phyloP scores from a whole-genome alignment of 2,329 filamentous ascomycete species.

The Magnaporthiopsis rhizophila region DNA sequence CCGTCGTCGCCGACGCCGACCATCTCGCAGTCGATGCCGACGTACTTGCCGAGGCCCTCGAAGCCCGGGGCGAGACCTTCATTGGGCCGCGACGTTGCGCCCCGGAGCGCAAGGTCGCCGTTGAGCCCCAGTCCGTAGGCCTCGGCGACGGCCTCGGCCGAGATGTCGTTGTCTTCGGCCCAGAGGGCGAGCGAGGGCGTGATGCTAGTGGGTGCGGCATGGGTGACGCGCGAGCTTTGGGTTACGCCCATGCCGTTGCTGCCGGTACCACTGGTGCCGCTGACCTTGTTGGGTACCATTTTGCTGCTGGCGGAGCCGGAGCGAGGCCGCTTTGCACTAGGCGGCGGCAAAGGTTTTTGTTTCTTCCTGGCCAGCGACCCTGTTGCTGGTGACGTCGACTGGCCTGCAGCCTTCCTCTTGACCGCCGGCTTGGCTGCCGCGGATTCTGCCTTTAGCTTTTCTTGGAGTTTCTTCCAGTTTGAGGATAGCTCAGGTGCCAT shows the following conservation, averaged over 20 bases:
- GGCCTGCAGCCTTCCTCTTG: conserved; percentile 27
- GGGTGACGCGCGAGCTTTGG: conserved; percentile 38
- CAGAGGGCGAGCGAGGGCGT: conserved; percentile 51
- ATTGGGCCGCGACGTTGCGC: conserved; percentile 47
- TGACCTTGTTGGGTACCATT: too few relatives aligned
- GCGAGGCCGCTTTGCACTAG: background rate
- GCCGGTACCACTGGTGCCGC: background rate
- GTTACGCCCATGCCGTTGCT: conserved; percentile 43
- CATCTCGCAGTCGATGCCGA: conserved; percentile 97
- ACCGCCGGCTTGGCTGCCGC: conserved; percentile 23
- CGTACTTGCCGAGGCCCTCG: conserved; percentile 61
- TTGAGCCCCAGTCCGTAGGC: conserved; percentile 51
- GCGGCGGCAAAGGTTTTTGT: conserved; percentile 10
- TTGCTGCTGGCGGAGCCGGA: conserved; percentile 7
- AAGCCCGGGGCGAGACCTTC: conserved; percentile 53
- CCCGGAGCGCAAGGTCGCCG: conserved; percentile 38
- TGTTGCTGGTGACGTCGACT: conserved; percentile 18
- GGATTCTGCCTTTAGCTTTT: conserved; percentile 43
- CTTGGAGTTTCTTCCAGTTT: conserved; percentile 75
- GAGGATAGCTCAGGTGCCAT: conserved; percentile 48
- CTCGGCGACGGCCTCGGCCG: conserved; percentile 50
- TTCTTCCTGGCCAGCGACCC: conserved; percentile 21
- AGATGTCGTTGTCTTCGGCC: conserved; percentile 53
- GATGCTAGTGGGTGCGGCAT: conserved; percentile 26
- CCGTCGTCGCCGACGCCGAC: conserved; percentile 72